Percentiles rank a stretch among this genome's conserved stretches.
Conservation (phyloP, 352 stramenopile species). For the Halophytophthora polymorphica region DNA sequence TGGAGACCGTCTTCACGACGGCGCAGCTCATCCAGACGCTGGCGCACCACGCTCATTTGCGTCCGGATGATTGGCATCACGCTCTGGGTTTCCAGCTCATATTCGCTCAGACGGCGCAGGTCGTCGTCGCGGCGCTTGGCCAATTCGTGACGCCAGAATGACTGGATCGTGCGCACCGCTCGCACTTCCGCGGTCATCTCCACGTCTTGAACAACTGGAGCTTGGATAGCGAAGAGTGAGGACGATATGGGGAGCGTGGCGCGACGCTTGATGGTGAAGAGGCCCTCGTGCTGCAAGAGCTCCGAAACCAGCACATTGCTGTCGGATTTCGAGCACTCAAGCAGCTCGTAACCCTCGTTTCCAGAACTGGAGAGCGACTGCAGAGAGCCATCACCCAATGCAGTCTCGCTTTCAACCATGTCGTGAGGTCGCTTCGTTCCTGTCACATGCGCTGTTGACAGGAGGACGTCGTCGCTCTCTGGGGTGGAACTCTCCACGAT, state of each 20-base stretch:
- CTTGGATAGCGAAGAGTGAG: no score
- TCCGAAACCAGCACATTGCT: not conserved
- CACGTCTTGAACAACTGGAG: not conserved
- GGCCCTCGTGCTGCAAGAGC: not conserved
- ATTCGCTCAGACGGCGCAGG: constrained; percentile 9
- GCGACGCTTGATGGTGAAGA: constrained; percentile 1
- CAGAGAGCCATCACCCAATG: no score
- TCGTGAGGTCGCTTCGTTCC: no score
- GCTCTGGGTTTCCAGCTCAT: constrained; percentile 20
- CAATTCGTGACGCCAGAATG: constrained; percentile 1
- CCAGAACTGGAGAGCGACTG: no score
- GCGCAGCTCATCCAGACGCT: constrained; percentile 21
- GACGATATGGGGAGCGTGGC: not conserved
- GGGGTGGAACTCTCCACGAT: no score
- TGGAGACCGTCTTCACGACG: constrained; percentile 2
- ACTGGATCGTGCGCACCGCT: constrained; percentile 5
- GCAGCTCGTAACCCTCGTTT: no score
- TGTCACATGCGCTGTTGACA: no score
- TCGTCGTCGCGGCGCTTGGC: constrained; percentile 2
- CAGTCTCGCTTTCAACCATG: no score
- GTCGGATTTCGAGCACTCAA: not conserved
- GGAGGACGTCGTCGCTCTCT: no score
- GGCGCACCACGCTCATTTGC: constrained; percentile 22
- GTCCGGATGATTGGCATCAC: constrained; percentile 28
- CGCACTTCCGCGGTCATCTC: not conserved